Base-by-base conservation (phyloP, 2,329 filamentous ascomycete species). In the Mycosphaerella arachidis region DNA sequence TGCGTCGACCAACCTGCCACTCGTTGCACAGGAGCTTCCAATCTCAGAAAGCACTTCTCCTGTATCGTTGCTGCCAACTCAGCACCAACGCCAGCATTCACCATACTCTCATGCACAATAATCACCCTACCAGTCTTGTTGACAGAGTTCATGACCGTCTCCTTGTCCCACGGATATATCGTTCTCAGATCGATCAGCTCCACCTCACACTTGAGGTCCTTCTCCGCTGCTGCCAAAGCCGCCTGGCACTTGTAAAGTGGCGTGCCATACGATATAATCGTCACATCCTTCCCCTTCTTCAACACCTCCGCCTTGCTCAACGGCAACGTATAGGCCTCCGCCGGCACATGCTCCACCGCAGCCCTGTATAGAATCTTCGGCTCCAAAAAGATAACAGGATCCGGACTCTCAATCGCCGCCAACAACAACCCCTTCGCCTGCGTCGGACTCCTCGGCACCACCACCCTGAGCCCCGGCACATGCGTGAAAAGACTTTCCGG, bases 281-380 rank as follows among this genome's bases (percentile, higher is more conserved):
- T 97, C 18, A 96, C 73, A 64, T 96, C 86, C 55, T 84, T 87
- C 48, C 92, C 92, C 57, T 86, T 79, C 74, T 92, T 93, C 24
- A 97, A 72, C 0, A 96, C 76, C 72, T 97, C 92, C 0, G 92
- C 92, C 73, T 91, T 93, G 68, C 87, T 91, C 10, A 97, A 80
- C 0, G 92, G 91, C 13, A 97, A 82, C n/a, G 86, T 86, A 73
- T 94, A 97, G 3, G 89, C 79, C 24, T 86, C 88, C 0, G 86
- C 84, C 0, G 92, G 92, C 0, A 97, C 92, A 73, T 96, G 90
- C 75, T 97, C 92, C 30, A 96, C 90, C 0, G 92, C 90, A 0
- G 92, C 92, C 20, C 92, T 87, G 74, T 97, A 97, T 12, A 97
- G 79, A 51, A 94, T 90, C 78, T 97, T 97, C 48, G 92, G 92